Conservation (phyloP, 352 stramenopile species). For the Phytophthora meadii region DNA sequence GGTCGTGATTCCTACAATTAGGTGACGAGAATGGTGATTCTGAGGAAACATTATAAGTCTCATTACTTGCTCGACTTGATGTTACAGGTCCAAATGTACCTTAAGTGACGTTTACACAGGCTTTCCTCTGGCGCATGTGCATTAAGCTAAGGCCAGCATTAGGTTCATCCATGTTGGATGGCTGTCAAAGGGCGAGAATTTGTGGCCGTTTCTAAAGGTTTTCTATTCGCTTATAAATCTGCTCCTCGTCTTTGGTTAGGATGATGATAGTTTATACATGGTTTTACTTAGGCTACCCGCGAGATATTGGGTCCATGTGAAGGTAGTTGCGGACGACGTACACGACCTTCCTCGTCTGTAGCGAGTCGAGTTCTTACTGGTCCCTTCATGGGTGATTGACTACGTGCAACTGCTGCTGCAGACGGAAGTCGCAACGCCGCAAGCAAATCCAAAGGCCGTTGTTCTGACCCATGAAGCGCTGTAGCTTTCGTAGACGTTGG, state of each 20-base stretch:
- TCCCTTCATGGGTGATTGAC: conserved; percentile 12
- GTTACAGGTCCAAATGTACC: conserved; percentile 1
- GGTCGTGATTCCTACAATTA: no score
- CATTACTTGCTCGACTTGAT: no score
- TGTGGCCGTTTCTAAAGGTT: conserved; percentile 20
- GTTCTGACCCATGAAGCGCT: conserved; percentile 7
- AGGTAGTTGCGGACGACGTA: conserved; percentile 28
- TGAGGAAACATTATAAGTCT: no score
- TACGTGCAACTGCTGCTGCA: conserved; percentile 19
- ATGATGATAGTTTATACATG: conserved; percentile 28
- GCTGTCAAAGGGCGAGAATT: conserved; percentile 1
- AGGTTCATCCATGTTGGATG: conserved; percentile 3
- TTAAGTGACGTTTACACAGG: neutral
- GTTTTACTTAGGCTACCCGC: conserved; percentile 20
- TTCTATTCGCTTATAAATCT: conserved; percentile 37
- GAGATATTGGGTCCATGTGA: conserved; percentile 25
- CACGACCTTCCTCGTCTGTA: conserved; percentile 22
- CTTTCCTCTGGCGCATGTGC: neutral
- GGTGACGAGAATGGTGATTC: no score
- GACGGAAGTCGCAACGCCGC: conserved; percentile 39
- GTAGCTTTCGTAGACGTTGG: conserved; percentile 13
- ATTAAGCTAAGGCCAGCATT: neutral
- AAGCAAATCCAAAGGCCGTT: conserved; percentile 37
- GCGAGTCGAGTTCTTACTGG: conserved; percentile 9
- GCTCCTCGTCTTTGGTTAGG: conserved; percentile 4